Base-by-base conservation (phyloP, 208 protist species). In the Trypanosoma melophagium region DNA sequence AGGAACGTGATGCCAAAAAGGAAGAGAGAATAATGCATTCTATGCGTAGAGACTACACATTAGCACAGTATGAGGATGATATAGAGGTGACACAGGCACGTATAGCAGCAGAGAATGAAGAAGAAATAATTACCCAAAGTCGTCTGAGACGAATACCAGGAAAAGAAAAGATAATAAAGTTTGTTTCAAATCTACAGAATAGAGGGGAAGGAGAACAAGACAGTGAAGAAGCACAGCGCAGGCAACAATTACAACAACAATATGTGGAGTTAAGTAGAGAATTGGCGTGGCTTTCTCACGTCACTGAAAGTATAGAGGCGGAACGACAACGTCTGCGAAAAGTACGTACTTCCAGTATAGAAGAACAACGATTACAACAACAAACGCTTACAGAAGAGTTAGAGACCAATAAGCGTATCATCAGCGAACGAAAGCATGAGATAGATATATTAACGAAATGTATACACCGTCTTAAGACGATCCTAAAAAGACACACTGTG, bases 221-320 rank as follows among this genome's bases (percentile, higher is more conserved):
- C 3, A 21, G 28, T 41, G 60, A 41, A 53, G 19, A 60, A 17
- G 21, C 12, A 2, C 0, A 22, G 13, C 9, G 54, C 1, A 28
- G 24, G 17, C 3, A 59, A 28, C 52, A 65, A 45, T 38, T 71
- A n/a, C 42, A 41, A 12, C 31, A 28, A 57, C 57, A 71, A 49
- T 71, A 56, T 41, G 12, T 38, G 19, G 22, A 71, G 21, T 49
- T 71, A 21, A 21, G 49, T 38, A 22, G 44, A 57, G 66, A 71
- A 38, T 3, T 64, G 24, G 58, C 19, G 47, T 71, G 66, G 66
- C 41, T 64, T 19, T 56, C 54, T 17, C 13, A 19, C 19, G 21
- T 64, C 55, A 58, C 57, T n/a, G 49, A 42, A 7, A 2, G 28
- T 1, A 19, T 71, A 24, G 22, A 50, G 35, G 31, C 56, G 7